Percentiles rank a stretch among this genome's conserved stretches.
These are phyloP conservation scores for Solanum ahanhuiri DNA, from an alignment of 257 asterid genomes.

Conservation along the genomic window DNA sequence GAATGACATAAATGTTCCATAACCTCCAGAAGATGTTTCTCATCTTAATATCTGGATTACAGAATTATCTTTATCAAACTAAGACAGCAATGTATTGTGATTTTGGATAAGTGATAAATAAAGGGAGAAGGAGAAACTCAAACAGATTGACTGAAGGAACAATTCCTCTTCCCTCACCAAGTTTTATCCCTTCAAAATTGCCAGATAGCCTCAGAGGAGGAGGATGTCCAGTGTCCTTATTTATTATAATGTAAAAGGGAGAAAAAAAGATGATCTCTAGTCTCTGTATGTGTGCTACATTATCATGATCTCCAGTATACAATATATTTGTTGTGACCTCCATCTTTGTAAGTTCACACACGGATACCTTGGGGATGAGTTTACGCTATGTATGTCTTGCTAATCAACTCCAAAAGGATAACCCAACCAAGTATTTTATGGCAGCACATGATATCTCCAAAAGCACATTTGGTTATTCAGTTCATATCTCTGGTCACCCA, in stretches of 20 bases:
- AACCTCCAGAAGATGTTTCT: neutral
- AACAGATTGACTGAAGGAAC: neutral
- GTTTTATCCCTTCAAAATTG: neutral
- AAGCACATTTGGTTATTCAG: neutral
- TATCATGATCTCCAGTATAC: neutral
- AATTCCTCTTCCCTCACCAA: neutral
- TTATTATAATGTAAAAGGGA: neutral
- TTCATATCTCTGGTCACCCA: neutral
- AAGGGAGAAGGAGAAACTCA: neutral
- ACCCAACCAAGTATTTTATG: neutral
- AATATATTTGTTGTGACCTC: neutral
- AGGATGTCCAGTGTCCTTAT: neutral
- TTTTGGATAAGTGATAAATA: neutral
- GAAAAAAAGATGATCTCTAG: neutral
- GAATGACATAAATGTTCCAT: neutral
- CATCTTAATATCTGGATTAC: neutral
- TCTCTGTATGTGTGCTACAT: neutral
- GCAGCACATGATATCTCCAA: neutral
- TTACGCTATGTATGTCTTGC: neutral
- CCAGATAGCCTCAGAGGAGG: neutral
- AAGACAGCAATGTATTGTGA: neutral
- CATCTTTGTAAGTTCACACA: neutral
- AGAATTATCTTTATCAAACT: neutral
- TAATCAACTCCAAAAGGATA: neutral
- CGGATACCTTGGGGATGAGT: neutral